phyloP scores from a whole-genome alignment of 129 eudicot species.

The Escallonia herrerae region DNA sequence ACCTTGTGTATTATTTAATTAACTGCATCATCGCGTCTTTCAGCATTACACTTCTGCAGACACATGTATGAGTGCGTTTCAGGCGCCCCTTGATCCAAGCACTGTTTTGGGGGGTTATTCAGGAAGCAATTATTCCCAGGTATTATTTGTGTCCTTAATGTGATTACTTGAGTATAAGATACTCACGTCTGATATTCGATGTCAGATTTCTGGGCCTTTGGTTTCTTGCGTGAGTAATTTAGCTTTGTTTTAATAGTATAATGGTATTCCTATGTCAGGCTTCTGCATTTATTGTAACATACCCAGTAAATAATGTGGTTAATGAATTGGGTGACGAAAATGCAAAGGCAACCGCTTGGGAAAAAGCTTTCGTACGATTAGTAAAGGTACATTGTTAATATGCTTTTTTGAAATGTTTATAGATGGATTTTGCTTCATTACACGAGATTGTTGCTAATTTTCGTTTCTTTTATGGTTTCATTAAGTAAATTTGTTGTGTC shows the following conservation, averaged over 20 bases:
- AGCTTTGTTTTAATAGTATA: background rate
- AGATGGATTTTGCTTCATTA: background rate
- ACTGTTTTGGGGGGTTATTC: conserved; percentile 59
- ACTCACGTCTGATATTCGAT: background rate
- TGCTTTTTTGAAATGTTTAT: background rate
- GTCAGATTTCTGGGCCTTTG: background rate
- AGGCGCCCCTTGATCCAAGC: conserved; percentile 71
- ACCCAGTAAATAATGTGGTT: conserved; percentile 62
- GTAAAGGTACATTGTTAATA: conserved; percentile 28
- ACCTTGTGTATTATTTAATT: too few species aligned
- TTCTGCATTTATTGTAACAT: conserved; percentile 61
- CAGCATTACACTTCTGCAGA: conserved; percentile 60
- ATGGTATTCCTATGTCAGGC: conserved; percentile 27
- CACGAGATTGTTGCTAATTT: too few species aligned
- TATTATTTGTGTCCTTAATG: conserved; percentile 5
- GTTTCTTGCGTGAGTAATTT: background rate
- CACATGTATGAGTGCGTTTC: conserved; percentile 53
- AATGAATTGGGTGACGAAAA: conserved; percentile 39
- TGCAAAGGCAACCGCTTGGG: conserved; percentile 68
- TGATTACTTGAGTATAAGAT: background rate
- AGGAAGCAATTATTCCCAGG: conserved; percentile 61
- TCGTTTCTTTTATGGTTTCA: background rate
- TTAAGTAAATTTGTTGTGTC: background rate
- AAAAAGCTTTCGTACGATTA: conserved; percentile 58
- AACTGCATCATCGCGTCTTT: conserved; percentile 1